Conservation (phyloP, 2,329 filamentous ascomycete species). For the Sarocladiaceae sp. region DNA sequence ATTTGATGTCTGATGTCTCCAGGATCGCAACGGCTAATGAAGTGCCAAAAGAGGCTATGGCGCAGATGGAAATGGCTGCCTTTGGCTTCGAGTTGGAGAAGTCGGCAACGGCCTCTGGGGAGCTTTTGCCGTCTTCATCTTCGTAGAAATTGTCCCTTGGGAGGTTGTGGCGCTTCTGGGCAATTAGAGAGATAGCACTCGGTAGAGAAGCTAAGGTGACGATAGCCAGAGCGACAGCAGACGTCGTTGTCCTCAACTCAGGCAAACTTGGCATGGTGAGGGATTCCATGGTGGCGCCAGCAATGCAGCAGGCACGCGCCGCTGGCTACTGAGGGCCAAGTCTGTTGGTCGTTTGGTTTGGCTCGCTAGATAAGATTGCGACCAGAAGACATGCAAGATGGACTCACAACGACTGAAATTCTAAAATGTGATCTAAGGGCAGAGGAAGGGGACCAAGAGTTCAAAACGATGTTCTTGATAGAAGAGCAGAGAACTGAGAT, state of each 20-base stretch:
- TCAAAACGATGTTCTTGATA: too few relatives aligned
- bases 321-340: too few relatives aligned
- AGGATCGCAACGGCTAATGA: slow-evolving; percentile 53
- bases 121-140: slow-evolving; percentile 64
- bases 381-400: too few relatives aligned
- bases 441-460: too few relatives aligned
- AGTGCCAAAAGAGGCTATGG: slow-evolving; percentile 44
- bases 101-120: slow-evolving; percentile 51
- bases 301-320: too few relatives aligned
- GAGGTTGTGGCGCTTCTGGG: slow-evolving; percentile 27
- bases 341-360: too few relatives aligned
- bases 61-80: slow-evolving; percentile 45
- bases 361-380: too few relatives aligned
- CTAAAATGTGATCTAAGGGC: too few relatives aligned
- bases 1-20: slow-evolving; percentile 19
- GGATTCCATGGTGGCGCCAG: too few relatives aligned
- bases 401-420: too few relatives aligned
- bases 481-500: too few relatives aligned
- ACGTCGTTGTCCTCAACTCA: slow-evolving; percentile 19
- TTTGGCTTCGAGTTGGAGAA: slow-evolving; percentile 59
- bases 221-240: slow-evolving; percentile 27
- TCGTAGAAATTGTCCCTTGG: slow-evolving; percentile 49
- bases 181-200: slow-evolving; percentile 25
- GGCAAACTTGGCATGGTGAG: too few relatives aligned
- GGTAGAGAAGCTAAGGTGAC: slow-evolving; percentile 31